These are phyloP conservation scores for Ceratocystis destructans DNA, from an alignment of 2,329 filamentous ascomycete species.

Conservation along the genomic window DNA sequence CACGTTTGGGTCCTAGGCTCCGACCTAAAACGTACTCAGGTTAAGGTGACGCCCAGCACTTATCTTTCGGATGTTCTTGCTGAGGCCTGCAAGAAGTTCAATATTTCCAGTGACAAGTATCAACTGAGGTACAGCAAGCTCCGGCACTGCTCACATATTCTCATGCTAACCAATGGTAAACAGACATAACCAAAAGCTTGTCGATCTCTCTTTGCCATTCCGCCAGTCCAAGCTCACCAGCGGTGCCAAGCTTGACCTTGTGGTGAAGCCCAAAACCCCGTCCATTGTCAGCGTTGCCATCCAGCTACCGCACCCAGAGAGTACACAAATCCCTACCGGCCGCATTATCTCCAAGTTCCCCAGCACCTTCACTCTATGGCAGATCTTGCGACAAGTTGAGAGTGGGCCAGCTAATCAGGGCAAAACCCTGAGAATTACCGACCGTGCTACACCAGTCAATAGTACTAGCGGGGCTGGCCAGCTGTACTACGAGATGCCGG, in stretches of 20 bases:
- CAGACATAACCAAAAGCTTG: slow-evolving; percentile 67
- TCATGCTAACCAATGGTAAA: background rate
- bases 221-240: slow-evolving; percentile 68
- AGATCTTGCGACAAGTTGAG: slow-evolving; percentile 80
- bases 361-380: slow-evolving; percentile 79
- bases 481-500: slow-evolving; percentile 76
- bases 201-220: slow-evolving; percentile 76
- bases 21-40: slow-evolving; percentile 58
- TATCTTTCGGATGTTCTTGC: slow-evolving; percentile 74
- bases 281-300: slow-evolving; percentile 80
- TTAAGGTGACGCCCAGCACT: slow-evolving; percentile 73
- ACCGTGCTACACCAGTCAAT: slow-evolving; percentile 56
- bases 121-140: slow-evolving; percentile 53
- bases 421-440: slow-evolving; percentile 65
- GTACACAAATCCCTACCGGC: slow-evolving; percentile 45
- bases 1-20: slow-evolving; percentile 80
- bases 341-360: slow-evolving; percentile 74
- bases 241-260: slow-evolving; percentile 85
- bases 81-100: slow-evolving; percentile 76
- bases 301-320: slow-evolving; percentile 63
- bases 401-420: slow-evolving; percentile 50
- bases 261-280: slow-evolving; percentile 72
- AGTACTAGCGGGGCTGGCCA: slow-evolving; percentile 50
- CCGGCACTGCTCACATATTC: background rate
- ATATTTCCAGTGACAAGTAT: slow-evolving; percentile 57